Evolutionary conservation across 1,284 basidiomycete genomes (phyloP), one percentile per base, ranked within the genome.

Genomic region (Fomitopsis schrenkii): DNA sequence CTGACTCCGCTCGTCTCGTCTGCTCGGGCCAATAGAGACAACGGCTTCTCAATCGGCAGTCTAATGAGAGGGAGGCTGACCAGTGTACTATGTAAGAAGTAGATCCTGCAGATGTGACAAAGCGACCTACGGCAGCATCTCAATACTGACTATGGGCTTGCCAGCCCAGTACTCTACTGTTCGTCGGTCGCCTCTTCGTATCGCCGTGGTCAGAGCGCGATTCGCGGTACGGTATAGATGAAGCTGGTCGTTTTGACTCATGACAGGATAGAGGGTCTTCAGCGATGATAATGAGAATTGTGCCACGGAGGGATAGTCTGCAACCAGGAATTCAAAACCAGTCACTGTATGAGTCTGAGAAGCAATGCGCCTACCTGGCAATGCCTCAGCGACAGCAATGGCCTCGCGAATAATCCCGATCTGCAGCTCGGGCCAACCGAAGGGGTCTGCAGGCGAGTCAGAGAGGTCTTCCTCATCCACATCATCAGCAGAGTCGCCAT

Each of bases 341-440:
- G 14, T 17, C 3, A 2, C 17, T 17, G 14, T 10, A 33, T 19
- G 35, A 38, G 8, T 46, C 5, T n/a, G 9, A 2, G 28, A 19
- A 26, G 55, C 22, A 55, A 57, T 41, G 52, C 33, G 59, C 63
- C 62, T 66, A 91, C 95, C 94, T 61, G 94, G 93, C n/a, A 98
- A 77, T 17, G 93, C 86, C 74, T 98, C 95, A 4, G 94, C 91
- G 10, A 98, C 87, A 0, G 90, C 87, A 38, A 98, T 89, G 0
- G 94, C 93, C 71, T 98, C 96, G 54, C 95, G 86, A 41, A 98
- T 82, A 36, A 97, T 86, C 36, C 93, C 93, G 36, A 97, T 84
- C 75, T 98, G 96, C 54, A 98, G 80, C 70, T 95, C 93, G 1
- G 93, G 89, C 97, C 96, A 99, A 1, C 96, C 95, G 71, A 90